Evolutionary conservation across 148 eudicot genomes (phyloP), one percentile per base, ranked within the genome.

Genomic region (Arctostaphylos glauca): DNA sequence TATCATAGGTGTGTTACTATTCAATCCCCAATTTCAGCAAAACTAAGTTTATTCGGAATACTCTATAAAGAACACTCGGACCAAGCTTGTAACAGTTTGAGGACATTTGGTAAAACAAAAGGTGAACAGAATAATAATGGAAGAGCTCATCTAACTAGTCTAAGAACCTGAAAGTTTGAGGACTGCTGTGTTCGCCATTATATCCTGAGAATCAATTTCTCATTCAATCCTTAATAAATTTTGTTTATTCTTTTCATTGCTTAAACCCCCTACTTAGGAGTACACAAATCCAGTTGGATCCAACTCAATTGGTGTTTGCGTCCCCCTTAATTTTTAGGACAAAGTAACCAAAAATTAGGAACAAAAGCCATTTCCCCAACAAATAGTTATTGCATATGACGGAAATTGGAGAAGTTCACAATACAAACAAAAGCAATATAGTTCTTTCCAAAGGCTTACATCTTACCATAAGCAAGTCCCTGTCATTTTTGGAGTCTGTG

Each of bases 381-480:
- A 31, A 31, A 31, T 31, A 31, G 38, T 9, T 15, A 15, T 58
- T 74, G 25, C 52, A 80, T n/a, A 8, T 8, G 5, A 74, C 41
- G 23, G 62, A 52, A 62, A 66, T 15, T 7, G 71, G 41, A 66
- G 14, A 62, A 74, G 15, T 74, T 66, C 64, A 46, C 9, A n/a
- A 67, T 21, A 31, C 70, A 49, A 19, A 82, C 2, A 2, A 72
- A 72, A 2, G 60, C 43, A 79, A 49, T n/a, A 56, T 2, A 50
- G 59, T 25, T 48, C 55, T 75, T 54, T 44, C 21, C 58, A 54
- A 56, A 77, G 73, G 60, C 66, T 23, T 46, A 66, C 50, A 58
- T 80, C 92, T 90, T 87, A 96, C 99, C 97, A 90, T 84, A 68
- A 94, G 94, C 72, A 87, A 84, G 47, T 86, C 90, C 85, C 86